phyloP scores from a whole-genome alignment of 129 eudicot species.

The Artemisia tridentata region DNA sequence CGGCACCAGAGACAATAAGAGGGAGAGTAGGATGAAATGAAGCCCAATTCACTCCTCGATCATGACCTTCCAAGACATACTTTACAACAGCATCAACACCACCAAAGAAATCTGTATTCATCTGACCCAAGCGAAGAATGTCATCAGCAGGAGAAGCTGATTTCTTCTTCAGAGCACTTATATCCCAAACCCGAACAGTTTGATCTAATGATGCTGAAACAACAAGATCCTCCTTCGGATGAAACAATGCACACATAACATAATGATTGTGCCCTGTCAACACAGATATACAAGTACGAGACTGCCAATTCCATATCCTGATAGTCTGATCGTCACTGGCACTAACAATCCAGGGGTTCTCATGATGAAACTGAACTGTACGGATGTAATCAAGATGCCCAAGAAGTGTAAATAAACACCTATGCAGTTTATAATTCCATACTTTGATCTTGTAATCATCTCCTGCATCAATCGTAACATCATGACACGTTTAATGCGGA shows the following conservation, averaged over 20 bases:
- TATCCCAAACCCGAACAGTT: constrained; percentile 78
- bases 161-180: constrained; percentile 65
- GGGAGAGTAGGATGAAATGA: constrained; percentile 70
- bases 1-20: constrained; percentile 65
- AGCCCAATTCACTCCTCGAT: constrained; percentile 71
- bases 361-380: constrained; percentile 73
- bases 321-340: constrained; percentile 82
- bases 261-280: constrained; percentile 75
- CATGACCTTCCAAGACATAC: constrained; percentile 67
- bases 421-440: constrained; percentile 83
- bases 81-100: constrained; percentile 79
- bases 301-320: constrained; percentile 79
- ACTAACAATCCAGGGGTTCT: constrained; percentile 72
- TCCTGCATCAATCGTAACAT: constrained; percentile 49
- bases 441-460: constrained; percentile 90
- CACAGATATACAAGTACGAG: constrained; percentile 72
- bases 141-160: constrained; percentile 75
- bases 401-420: constrained; percentile 81
- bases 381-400: constrained; percentile 89
- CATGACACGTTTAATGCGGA: not conserved
- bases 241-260: constrained; percentile 76
- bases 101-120: constrained; percentile 67
- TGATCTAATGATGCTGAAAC: constrained; percentile 77
- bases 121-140: constrained; percentile 56
- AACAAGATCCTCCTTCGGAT: constrained; percentile 70